Percentiles rank a stretch among this genome's conserved stretches.
Conservation (phyloP, 2,329 filamentous ascomycete genomes). For the Cyphellophora attinorum region DNA sequence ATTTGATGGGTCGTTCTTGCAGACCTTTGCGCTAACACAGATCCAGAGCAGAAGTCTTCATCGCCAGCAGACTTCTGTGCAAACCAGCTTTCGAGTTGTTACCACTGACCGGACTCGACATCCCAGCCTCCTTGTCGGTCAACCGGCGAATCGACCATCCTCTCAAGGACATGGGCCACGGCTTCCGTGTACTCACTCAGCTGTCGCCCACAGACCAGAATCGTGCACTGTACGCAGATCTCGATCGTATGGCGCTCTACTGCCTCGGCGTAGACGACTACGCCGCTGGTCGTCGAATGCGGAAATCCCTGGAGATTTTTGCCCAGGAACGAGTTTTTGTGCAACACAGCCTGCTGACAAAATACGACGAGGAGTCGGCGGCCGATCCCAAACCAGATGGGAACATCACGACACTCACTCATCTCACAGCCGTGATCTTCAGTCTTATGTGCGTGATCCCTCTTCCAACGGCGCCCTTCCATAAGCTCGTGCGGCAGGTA, state of each 20-base stretch:
- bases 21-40: too few species aligned
- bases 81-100: too few species aligned
- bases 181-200: background rate
- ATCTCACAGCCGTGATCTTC: slow-evolving; percentile 4
- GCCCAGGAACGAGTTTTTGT: slow-evolving; percentile 2
- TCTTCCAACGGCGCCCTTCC: slow-evolving; percentile 4
- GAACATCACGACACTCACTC: background rate
- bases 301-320: slow-evolving; percentile 1
- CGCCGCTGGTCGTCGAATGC: background rate
- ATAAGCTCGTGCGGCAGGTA: background rate
- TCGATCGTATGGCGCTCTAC: slow-evolving; percentile 4
- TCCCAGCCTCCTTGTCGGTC: too few species aligned
- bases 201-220: background rate
- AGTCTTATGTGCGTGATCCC: slow-evolving; percentile 6
- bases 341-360: slow-evolving; percentile 2
- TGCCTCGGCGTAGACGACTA: slow-evolving; percentile 7
- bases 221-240: background rate
- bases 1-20: too few species aligned
- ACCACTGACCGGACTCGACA: too few species aligned
- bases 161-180: slow-evolving; percentile 1
- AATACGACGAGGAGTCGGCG: too few species aligned
- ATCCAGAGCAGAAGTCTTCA: too few species aligned
- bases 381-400: background rate
- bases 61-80: too few species aligned
- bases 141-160: too few species aligned